Conservation (phyloP, 2,329 filamentous ascomycete species). For the Pseudofabraea citricarpa region DNA sequence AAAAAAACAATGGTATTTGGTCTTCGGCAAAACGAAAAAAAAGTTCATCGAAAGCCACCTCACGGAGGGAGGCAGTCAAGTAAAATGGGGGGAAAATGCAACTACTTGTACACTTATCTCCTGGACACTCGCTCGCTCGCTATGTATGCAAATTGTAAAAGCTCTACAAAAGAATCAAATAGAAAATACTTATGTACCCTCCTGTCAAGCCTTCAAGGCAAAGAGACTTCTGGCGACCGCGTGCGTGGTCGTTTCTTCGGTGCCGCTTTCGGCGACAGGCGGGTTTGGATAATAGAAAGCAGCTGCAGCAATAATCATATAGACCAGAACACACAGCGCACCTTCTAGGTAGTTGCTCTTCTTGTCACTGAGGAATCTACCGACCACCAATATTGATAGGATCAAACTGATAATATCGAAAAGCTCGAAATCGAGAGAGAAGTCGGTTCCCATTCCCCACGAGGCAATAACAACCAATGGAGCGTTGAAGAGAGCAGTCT, state of each 20-base stretch:
- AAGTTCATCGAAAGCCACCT: too few relatives aligned
- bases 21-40: too few relatives aligned
- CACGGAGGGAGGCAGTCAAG: too few relatives aligned
- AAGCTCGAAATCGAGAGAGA: conserved; percentile 81
- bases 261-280: background rate
- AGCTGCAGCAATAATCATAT: conserved; percentile 54
- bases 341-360: conserved; percentile 92
- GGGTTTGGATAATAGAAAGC: conserved; percentile 52
- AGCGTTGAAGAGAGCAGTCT: conserved; percentile 84
- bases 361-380: conserved; percentile 80
- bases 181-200: too few relatives aligned
- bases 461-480: conserved; percentile 79
- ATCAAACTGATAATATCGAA: conserved; percentile 83
- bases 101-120: too few relatives aligned
- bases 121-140: too few relatives aligned
- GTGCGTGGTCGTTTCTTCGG: too few relatives aligned
- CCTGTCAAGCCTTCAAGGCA: background rate
- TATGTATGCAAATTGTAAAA: too few relatives aligned
- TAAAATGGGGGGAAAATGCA: too few relatives aligned
- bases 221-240: too few relatives aligned
- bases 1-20: too few relatives aligned
- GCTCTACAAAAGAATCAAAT: too few relatives aligned
- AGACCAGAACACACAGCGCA: conserved; percentile 67
- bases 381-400: conserved; percentile 79
- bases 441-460: conserved; percentile 67